Conservation (phyloP, 2,329 filamentous ascomycete species). For the Trichoderma gracile region DNA sequence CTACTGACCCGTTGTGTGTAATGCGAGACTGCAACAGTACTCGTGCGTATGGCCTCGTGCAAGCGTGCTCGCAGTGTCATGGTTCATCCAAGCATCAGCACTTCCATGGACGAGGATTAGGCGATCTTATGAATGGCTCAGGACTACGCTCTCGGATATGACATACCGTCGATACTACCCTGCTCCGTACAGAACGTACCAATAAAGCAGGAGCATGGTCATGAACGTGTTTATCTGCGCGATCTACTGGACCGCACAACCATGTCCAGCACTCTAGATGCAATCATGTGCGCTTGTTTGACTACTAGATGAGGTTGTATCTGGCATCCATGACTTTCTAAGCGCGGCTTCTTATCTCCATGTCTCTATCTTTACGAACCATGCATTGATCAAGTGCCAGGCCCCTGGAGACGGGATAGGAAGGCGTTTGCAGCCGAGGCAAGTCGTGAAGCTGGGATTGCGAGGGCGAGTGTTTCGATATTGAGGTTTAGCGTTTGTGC, state of each 20-base stretch:
- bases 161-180: slow-evolving; percentile 8
- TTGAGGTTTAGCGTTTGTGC: slow-evolving; percentile 14
- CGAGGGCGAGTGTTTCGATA: not conserved
- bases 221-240: slow-evolving; percentile 9
- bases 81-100: slow-evolving; percentile 6
- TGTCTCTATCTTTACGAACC: not conserved
- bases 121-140: slow-evolving; percentile 22
- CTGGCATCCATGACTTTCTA: not conserved
- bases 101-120: slow-evolving; percentile 14
- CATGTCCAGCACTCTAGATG: not conserved
- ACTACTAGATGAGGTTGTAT: not conserved
- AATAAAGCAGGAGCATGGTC: slow-evolving; percentile 7
- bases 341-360: not conserved
- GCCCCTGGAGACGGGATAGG: slow-evolving; percentile 5
- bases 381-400: slow-evolving; percentile 1
- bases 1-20: not conserved
- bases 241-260: not conserved
- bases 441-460: slow-evolving; percentile 4
- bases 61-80: not conserved
- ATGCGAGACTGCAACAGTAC: not conserved
- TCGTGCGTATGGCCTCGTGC: not conserved
- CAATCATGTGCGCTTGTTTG: not conserved
- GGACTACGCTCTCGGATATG: not conserved
- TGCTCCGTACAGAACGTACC: not conserved
- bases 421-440: slow-evolving; percentile 13